Conservation (phyloP, 306 rosid genomes). For the Glycine soja region DNA sequence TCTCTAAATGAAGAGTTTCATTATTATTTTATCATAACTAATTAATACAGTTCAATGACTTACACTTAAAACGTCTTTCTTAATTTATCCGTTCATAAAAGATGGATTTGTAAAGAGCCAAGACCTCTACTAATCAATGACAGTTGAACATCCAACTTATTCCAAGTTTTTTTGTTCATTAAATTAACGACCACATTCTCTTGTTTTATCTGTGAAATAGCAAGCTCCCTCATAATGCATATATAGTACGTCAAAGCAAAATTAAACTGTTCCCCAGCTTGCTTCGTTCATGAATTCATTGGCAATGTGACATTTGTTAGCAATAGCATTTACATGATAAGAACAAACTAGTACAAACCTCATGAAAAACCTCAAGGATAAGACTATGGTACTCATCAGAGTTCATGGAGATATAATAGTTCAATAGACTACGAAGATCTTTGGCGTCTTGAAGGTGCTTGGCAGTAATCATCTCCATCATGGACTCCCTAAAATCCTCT, state of each 20-base stretch:
- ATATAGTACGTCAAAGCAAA: conserved; percentile 11
- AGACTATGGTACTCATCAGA: conserved; percentile 62
- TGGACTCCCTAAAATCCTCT: conserved; percentile 83
- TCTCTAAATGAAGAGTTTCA: neutral
- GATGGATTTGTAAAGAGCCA: neutral
- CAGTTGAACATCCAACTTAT: neutral
- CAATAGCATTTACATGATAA: conserved; percentile 64
- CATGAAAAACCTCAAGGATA: conserved; percentile 77
- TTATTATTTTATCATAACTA: no score
- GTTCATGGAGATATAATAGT: conserved; percentile 89
- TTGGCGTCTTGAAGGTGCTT: conserved; percentile 71
- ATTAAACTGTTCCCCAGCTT: neutral
- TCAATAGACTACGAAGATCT: conserved; percentile 82
- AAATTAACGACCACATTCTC: neutral
- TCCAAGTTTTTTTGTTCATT: neutral
- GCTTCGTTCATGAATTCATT: conserved; percentile 6
- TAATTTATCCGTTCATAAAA: neutral
- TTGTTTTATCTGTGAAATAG: neutral
- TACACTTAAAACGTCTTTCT: neutral
- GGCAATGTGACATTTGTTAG: conserved; percentile 32
- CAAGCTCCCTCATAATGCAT: conserved; percentile 10
- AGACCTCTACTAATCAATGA: neutral
- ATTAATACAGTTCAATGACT: no score
- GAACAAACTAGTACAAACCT: conserved; percentile 80
- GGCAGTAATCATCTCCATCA: conserved; percentile 77